phyloP scores from a whole-genome alignment of 2,329 filamentous ascomycete genomes.

The Penicillium polonicum region DNA sequence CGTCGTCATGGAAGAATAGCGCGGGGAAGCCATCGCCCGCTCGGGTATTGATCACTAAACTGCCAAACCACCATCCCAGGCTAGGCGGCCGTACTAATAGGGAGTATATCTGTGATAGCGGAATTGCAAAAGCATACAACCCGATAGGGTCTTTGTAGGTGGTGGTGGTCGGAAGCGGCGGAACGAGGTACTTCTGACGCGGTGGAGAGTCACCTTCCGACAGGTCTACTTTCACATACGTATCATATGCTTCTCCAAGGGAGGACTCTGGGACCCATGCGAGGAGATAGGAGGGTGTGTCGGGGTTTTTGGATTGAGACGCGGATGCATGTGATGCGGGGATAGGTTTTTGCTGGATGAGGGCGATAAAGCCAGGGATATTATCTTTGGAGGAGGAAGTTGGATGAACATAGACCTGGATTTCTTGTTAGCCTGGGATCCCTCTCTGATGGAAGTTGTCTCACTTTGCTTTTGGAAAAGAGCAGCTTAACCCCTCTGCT shows the following conservation, averaged over 20 bases:
- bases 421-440: slow-evolving; percentile 9
- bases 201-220: slow-evolving; percentile 77
- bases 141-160: slow-evolving; percentile 69
- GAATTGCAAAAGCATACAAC: slow-evolving; percentile 86
- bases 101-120: slow-evolving; percentile 85
- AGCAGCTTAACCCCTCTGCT: slow-evolving; percentile 88
- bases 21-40: slow-evolving; percentile 92
- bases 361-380: slow-evolving; percentile 86
- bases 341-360: slow-evolving; percentile 79
- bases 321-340: slow-evolving; percentile 35
- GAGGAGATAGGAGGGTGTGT: slow-evolving; percentile 73
- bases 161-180: slow-evolving; percentile 82
- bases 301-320: slow-evolving; percentile 45
- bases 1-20: slow-evolving; percentile 94
- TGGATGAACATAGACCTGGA: slow-evolving; percentile 89
- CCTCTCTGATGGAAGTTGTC: slow-evolving; percentile 17
- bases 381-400: slow-evolving; percentile 93
- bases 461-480: slow-evolving; percentile 92
- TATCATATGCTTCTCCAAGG: slow-evolving; percentile 78
- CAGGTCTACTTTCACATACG: slow-evolving; percentile 94
- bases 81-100: slow-evolving; percentile 87
- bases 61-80: slow-evolving; percentile 98
- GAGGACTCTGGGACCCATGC: slow-evolving; percentile 92
- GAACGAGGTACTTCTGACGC: slow-evolving; percentile 84
- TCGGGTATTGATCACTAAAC: slow-evolving; percentile 85